These are phyloP conservation scores for Russula sp. DNA, from an alignment of 768 basidiomycete genomes.

Conservation along the genomic window DNA sequence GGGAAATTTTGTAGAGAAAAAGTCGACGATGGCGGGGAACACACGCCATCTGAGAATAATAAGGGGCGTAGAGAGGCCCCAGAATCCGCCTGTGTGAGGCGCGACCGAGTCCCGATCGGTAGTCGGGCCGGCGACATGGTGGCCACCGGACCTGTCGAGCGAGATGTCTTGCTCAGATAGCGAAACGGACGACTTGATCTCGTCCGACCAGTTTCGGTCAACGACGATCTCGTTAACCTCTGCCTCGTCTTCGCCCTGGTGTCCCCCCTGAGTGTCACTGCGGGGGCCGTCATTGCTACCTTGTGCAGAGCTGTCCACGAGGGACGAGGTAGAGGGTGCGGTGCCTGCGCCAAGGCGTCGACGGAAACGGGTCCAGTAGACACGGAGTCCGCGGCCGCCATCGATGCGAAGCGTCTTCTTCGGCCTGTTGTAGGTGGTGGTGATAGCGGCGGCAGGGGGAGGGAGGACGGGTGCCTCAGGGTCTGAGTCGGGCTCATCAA, in stretches of 20 bases:
- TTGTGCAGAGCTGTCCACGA: constrained; percentile 33
- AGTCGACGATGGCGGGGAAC: constrained; percentile 53
- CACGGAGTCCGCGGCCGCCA: constrained; percentile 35
- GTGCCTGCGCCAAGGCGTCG: constrained; percentile 55
- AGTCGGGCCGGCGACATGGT: constrained; percentile 38
- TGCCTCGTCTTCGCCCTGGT: constrained; percentile 39
- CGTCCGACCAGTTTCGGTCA: constrained; percentile 65
- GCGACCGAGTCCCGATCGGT: constrained; percentile 41
- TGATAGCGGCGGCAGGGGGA: constrained; percentile 23
- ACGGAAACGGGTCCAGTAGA: constrained; percentile 52
- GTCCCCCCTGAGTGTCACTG: constrained; percentile 35
- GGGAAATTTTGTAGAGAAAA: constrained; percentile 60
- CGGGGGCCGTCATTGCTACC: constrained; percentile 34
- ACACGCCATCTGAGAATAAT: constrained; percentile 54
- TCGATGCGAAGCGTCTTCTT: constrained; percentile 43
- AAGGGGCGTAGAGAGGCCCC: constrained; percentile 38
- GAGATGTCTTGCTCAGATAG: constrained; percentile 51
- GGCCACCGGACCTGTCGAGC: constrained; percentile 51
- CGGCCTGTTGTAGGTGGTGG: constrained; percentile 34
- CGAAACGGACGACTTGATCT: constrained; percentile 50
- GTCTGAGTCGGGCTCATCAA: constrained; percentile 10
- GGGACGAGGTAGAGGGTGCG: constrained; percentile 46
- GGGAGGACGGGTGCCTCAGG: constrained; percentile 20
- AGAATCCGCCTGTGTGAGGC: constrained; percentile 39
- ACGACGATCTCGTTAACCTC: constrained; percentile 73